phyloP scores from a whole-genome alignment of 805 yeast genomes.

The Lipomyces lipofer region DNA sequence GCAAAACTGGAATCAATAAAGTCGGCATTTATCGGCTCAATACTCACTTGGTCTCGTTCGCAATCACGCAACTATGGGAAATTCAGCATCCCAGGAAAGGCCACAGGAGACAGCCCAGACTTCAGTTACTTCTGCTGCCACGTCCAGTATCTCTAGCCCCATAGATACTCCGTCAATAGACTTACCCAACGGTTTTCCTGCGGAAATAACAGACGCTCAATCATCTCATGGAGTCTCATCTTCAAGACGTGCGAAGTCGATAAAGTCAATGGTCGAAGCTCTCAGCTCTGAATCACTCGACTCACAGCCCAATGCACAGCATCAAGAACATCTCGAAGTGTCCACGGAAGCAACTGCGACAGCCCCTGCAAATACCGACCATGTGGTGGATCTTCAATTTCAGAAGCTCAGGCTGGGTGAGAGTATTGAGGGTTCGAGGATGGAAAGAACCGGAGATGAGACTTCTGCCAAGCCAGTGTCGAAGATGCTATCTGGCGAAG shows the following conservation, averaged over 20 bases:
- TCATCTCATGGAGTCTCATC: background rate
- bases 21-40: too few species aligned
- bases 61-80: constrained; percentile 26
- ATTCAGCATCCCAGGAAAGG: constrained; percentile 27
- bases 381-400: background rate
- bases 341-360: background rate
- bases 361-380: background rate
- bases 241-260: background rate
- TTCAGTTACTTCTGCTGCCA: constrained; percentile 6
- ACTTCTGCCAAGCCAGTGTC: constrained; percentile 38
- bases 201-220: too few species aligned
- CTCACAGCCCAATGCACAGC: constrained; percentile 22
- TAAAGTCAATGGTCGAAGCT: constrained; percentile 3
- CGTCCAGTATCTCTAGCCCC: constrained; percentile 5
- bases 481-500: constrained; percentile 40
- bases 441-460: constrained; percentile 27
- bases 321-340: constrained; percentile 14
- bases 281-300: constrained; percentile 22
- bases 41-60: too few species aligned
- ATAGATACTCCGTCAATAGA: background rate
- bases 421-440: constrained; percentile 11
- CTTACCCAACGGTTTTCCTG: too few species aligned
- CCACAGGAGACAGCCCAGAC: constrained; percentile 13
- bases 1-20: too few species aligned
- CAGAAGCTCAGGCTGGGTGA: constrained; percentile 14